Evolutionary conservation across 495 filamentous ascomycete genomes (phyloP), one percentile per base, ranked within the genome.

Genomic region (Platismatia glauca): DNA sequence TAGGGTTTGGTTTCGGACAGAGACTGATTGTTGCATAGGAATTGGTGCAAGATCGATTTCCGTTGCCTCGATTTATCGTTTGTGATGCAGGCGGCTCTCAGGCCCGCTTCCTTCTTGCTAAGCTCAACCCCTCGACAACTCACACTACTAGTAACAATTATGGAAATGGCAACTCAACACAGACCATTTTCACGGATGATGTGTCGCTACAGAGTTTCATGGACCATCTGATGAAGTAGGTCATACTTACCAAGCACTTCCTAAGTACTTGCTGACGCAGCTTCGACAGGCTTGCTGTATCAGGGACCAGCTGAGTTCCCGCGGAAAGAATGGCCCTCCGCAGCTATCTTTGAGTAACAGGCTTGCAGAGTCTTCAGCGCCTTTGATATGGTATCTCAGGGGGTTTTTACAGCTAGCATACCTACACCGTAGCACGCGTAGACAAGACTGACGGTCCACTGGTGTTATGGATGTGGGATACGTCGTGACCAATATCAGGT

Each of bases 171-270:
- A 90, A 95, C 70, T 93, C 88, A 27, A 91, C 94, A 38, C 95
- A 97, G 77, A 99, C 95, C 18, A 97, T 99, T 67, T 99, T 99
- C 76, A 99, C 95, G 3, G 95, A 99, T 69, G 95, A 99, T 75
- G 95, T 99, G 58, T 96, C 91, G 29, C 77, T 99, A 71, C 94
- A 97, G 75, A 97, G 93, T 9, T 99, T 99, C 71, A 99, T 97
- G 94, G 95, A 99, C 66, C 90, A 95, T 78, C 77, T 99, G 72
- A 99, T 99, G 95, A 99, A 99, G 90, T 93, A 75, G 78, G 88
- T 79, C 18, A 44, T n/a, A 55, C 29, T 31, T 13, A n/a, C 8
- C n/a, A 35, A 44, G 52, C 24, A 9, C 53, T 20, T 7, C 7
- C 13, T 34, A 39, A 46, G 69, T 33, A 31, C 57, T 58, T 43